Evolutionary conservation across 805 yeast genomes (phyloP).

Genomic region (Metschnikowia matae): DNA sequence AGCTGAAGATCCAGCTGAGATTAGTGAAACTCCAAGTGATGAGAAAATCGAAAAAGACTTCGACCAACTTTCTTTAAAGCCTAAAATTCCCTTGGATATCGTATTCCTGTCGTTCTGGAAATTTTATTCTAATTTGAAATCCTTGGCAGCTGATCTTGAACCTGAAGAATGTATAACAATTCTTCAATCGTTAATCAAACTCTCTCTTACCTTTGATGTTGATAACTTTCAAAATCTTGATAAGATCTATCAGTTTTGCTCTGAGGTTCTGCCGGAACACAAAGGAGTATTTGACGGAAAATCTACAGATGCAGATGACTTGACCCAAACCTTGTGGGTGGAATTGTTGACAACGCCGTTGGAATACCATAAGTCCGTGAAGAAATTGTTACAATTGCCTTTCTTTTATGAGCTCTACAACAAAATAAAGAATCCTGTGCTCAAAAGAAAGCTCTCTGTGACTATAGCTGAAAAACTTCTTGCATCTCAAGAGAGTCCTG

Average conservation of each 20-base stretch:
- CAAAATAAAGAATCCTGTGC: slow-evolving; percentile 44
- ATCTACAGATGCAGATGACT: slow-evolving; percentile 15
- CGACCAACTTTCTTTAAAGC: slow-evolving; percentile 1
- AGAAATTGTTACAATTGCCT: slow-evolving; percentile 41
- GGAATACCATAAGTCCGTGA: slow-evolving; percentile 36
- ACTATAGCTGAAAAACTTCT: slow-evolving; percentile 60
- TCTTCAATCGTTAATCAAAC: slow-evolving; percentile 58
- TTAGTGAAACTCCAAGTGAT: neutral
- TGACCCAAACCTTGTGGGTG: slow-evolving; percentile 36
- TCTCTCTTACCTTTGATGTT: slow-evolving; percentile 67
- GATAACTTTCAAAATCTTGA: slow-evolving; percentile 57
- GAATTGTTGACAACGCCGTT: slow-evolving; percentile 49
- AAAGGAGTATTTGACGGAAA: slow-evolving; percentile 9
- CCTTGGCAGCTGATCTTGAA: slow-evolving; percentile 61
- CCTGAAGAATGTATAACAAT: slow-evolving; percentile 61
- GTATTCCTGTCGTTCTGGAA: slow-evolving; percentile 64
- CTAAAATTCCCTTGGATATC: slow-evolving; percentile 18
- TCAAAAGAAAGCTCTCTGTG: slow-evolving; percentile 56
- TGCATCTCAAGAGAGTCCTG: slow-evolving; percentile 28
- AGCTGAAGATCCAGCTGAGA: neutral
- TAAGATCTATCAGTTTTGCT: slow-evolving; percentile 55
- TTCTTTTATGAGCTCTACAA: slow-evolving; percentile 51
- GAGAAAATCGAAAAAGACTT: neutral
- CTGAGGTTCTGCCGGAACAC: slow-evolving; percentile 26
- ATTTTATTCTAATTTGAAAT: slow-evolving; percentile 53